Conservation (phyloP, 257 asterid species). For the Paraleonurus japonicus region DNA sequence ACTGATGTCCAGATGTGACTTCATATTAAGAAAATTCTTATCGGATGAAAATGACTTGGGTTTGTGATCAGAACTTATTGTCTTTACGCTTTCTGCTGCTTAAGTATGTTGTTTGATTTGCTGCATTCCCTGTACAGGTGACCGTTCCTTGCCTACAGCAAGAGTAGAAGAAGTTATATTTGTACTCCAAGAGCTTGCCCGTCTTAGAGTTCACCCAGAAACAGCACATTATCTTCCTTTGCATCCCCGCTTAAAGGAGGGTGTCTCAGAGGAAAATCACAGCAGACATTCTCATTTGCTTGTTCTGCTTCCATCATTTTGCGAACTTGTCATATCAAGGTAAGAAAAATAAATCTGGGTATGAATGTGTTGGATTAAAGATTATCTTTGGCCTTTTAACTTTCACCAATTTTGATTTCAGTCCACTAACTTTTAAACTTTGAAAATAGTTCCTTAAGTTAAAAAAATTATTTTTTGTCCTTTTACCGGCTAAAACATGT, state of each 20-base stretch:
- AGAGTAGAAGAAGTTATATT: constrained; percentile 81
- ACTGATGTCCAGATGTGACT: constrained; percentile 79
- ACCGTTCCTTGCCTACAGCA: constrained; percentile 70
- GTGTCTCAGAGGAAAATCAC: constrained; percentile 36
- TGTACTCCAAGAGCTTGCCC: constrained; percentile 86
- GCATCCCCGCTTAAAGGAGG: constrained; percentile 55
- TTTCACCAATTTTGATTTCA: too few relatives aligned
- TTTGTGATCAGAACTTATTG: constrained; percentile 32
- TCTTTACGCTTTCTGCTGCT: neutral
- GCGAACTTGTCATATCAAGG: constrained; percentile 97
- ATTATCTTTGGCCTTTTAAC: too few relatives aligned
- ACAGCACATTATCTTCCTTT: constrained; percentile 77
- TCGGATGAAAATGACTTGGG: constrained; percentile 81
- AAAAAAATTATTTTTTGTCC: too few relatives aligned
- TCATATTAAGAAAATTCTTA: constrained; percentile 73
- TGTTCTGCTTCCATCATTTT: constrained; percentile 78
- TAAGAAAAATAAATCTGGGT: constrained; percentile 33
- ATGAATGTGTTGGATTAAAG: neutral
- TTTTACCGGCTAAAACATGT: too few relatives aligned
- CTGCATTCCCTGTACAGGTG: constrained; percentile 51
- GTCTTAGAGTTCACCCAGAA: constrained; percentile 70
- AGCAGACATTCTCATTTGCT: constrained; percentile 72
- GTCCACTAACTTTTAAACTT: too few relatives aligned
- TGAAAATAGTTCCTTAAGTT: too few relatives aligned
- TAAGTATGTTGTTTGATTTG: constrained; percentile 13